Percentiles rank a stretch among this genome's conserved stretches.
Conservation (phyloP, 1,139 yeast species). For the Kurtzmaniella quercitrusa region DNA sequence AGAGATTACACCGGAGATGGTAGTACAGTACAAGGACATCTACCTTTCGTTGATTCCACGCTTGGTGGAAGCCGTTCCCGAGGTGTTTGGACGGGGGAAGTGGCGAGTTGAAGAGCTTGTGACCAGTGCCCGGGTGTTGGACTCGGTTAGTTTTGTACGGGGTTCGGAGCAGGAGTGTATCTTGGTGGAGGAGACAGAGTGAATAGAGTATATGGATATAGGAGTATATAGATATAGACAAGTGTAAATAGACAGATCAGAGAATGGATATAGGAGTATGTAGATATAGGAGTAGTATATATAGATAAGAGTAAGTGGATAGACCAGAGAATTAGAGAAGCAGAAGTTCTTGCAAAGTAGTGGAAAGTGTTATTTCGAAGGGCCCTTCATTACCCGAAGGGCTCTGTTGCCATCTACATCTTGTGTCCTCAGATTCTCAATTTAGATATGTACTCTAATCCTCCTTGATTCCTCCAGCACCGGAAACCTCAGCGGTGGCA, state of each 20-base stretch:
- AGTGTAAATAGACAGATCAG: neutral
- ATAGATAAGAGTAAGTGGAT: too few species aligned
- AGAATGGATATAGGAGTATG: too few species aligned
- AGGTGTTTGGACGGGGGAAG: slow-evolving; percentile 52
- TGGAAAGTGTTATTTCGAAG: too few species aligned
- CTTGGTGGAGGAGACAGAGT: slow-evolving; percentile 27
- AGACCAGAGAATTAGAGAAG: too few species aligned
- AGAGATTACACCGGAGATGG: slow-evolving; percentile 45
- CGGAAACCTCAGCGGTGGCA: slow-evolving; percentile 80
- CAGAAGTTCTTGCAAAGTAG: too few species aligned
- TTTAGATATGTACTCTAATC: slow-evolving; percentile 43
- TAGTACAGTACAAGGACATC: slow-evolving; percentile 49
- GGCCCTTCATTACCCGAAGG: too few species aligned
- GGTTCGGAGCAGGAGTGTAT: slow-evolving; percentile 59
- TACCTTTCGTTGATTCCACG: slow-evolving; percentile 56
- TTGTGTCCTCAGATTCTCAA: neutral
- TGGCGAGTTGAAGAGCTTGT: slow-evolving; percentile 63
- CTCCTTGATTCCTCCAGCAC: slow-evolving; percentile 87
- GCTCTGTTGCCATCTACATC: too few species aligned
- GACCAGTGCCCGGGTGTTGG: slow-evolving; percentile 56
- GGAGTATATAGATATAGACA: neutral
- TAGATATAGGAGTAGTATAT: too few species aligned
- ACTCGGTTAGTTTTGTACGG: slow-evolving; percentile 54
- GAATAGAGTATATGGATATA: too few species aligned
- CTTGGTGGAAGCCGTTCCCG: slow-evolving; percentile 53